Percentiles rank a stretch among this genome's conserved stretches.
phyloP scores from a whole-genome alignment of 495 filamentous ascomycete genomes.

The Aspergillus funiculosus region DNA sequence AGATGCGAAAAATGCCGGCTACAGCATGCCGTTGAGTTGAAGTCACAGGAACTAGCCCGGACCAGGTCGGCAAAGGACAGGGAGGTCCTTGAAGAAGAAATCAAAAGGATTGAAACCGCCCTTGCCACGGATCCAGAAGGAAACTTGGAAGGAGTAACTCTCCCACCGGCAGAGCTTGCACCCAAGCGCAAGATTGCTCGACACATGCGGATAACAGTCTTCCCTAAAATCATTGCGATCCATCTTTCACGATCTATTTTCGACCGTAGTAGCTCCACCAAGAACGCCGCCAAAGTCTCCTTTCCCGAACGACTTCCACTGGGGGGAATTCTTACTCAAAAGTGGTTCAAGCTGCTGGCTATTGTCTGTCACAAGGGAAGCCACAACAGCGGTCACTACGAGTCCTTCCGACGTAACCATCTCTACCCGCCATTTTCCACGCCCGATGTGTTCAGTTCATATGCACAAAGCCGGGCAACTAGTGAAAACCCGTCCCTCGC shows the following conservation, averaged over 20 bases:
- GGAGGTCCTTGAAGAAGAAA: conserved; percentile 49
- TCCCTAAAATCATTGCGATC: conserved; percentile 83
- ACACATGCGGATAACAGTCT: conserved; percentile 75
- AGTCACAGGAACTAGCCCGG: conserved; percentile 44
- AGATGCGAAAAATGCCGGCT: conserved; percentile 88
- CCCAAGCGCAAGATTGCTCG: conserved; percentile 81
- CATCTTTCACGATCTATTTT: conserved; percentile 92
- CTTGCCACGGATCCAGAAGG: conserved; percentile 74
- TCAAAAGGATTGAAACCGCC: conserved; percentile 52
- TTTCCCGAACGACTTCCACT: conserved; percentile 82
- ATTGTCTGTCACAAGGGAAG: conserved; percentile 93
- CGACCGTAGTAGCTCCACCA: conserved; percentile 70
- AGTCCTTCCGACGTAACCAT: conserved; percentile 89
- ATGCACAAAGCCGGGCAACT: conserved; percentile 54
- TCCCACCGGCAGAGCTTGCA: conserved; percentile 67
- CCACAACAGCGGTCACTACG: conserved; percentile 95
- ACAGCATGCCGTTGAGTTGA: conserved; percentile 60
- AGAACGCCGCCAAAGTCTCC: conserved; percentile 87
- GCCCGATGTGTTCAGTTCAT: conserved; percentile 65
- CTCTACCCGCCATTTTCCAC: conserved; percentile 73
- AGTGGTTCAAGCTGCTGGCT: conserved; percentile 76
- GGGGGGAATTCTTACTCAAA: conserved; percentile 70
- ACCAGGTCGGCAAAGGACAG: conserved; percentile 43
- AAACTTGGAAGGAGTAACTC: conserved; percentile 58
- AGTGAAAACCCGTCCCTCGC: conserved; percentile 45